Evolutionary conservation across 805 yeast genomes (phyloP), one percentile per base, ranked within the genome.

Genomic region (Wickerhamiella azyma): DNA sequence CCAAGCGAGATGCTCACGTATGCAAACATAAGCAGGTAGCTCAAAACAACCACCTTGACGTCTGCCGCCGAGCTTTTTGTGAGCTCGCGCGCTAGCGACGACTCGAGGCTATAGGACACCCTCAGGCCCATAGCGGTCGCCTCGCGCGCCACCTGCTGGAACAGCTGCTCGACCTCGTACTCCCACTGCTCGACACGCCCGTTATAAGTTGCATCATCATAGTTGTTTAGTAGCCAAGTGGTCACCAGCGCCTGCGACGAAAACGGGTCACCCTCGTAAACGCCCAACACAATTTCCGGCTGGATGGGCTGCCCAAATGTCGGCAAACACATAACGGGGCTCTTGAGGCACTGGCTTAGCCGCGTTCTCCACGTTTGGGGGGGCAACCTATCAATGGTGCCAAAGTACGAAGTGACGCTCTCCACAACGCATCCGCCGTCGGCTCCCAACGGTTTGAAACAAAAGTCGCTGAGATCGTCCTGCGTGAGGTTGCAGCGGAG

Each of bases 321-420:
- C 0, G 98, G 97, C 35, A 89, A 65, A 59, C 98, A 89, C 51
- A 75, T 79, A 1, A 89, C 96, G 0, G 97, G 97, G 1, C 85
- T 75, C 16, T 71, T 67, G 0, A 92, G 71, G 59, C 98, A 89
- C 3, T 63, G 58, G 45, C 67, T 56, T 9, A 89, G 58, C 45
- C 72, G 66, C 1, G 57, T 51, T 36, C 67, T 58, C 94, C 94
- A 89, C 18, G 65, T 65, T 1, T 53, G 55, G 33, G 74, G 74
- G 7, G 73, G 69, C 5, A 80, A 59, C 35, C 66, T 62, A 14
- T 55, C 55, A 3, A 81, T 62, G 38, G 74, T 72, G 1, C 92
- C 94, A 59, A 85, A 88, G 59, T 88, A 89, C 58, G 86, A 96
- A 0, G 96, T 80, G 50, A 85, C 78, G 1, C 95, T 85, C 59